Evolutionary conservation across 2,329 filamentous ascomycete species (phyloP), one percentile per base, ranked within the genome.

Genomic region (Elsinoe australis): DNA sequence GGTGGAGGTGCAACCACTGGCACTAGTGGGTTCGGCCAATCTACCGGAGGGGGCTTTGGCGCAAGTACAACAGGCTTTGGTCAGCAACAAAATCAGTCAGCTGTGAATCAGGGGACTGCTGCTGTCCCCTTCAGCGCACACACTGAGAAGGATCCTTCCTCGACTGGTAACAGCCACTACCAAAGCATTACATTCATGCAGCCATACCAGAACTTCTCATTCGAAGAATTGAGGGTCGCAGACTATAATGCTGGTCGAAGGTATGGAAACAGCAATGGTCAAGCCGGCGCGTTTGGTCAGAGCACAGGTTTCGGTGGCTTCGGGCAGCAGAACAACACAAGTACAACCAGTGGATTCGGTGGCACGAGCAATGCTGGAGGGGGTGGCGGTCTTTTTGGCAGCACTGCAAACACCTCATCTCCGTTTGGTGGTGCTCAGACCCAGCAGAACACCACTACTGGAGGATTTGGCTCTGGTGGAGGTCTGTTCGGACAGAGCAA

Each of bases 211-310:
- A 94, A 92, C 63, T 96, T 84, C 72, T 95, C 90, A 7, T 79
- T 86, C n/a, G 92, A 84, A 54, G 71, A 74, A 55, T 52, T 74
- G 56, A 66, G 71, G 53, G 49, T 94, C 52, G 87, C 80, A 36
- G 92, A 98, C 66, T 98, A 98, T 64, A 78, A 82, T 51, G 85
- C 89, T 65, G 89, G 89, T 44, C 81, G 89, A 51, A 83, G 83
- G 47, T 87, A 79, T 62, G 92, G 89, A 26, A 94, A 90, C 65
- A 76, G 78, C 33, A 87, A 83, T 53, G 87, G 87, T 22, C 84
- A 88, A 55, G 71, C 79, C 38, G 88, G 88, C 51, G 85, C 84
- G 5, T 95, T 95, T 65, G 90, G 88, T 14, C 74, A 81, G 51
- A 75, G 71, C 56, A 78, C 75, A 52, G 68, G 69, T 2, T 80